Evolutionary conservation across 768 basidiomycete genomes (phyloP).

Genomic region (Termitomyces sp.): DNA sequence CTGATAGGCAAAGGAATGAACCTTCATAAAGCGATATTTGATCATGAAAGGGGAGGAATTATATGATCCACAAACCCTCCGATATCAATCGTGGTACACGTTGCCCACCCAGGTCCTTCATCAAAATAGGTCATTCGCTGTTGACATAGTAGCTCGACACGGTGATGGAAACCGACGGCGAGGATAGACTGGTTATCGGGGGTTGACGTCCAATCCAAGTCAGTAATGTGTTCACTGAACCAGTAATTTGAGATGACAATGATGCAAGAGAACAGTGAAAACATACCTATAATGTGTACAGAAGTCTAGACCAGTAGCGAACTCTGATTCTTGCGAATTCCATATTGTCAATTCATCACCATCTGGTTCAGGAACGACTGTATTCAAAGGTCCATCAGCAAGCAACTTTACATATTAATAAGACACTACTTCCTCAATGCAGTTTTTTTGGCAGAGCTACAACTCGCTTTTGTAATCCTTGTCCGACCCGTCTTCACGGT

Average conservation of each 20-base stretch:
- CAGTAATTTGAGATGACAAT: background rate
- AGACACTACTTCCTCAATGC: conserved; percentile 58
- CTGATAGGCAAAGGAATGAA: conserved; percentile 73
- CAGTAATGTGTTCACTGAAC: conserved; percentile 56
- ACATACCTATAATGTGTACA: conserved; percentile 53
- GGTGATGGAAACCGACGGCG: conserved; percentile 79
- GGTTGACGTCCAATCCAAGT: conserved; percentile 92
- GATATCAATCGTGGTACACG: conserved; percentile 66
- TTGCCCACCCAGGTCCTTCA: conserved; percentile 71
- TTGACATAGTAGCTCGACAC: conserved; percentile 84
- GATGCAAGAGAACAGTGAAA: background rate
- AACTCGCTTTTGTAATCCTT: conserved; percentile 65
- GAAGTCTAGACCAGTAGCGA: conserved; percentile 85
- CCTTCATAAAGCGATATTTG: conserved; percentile 28
- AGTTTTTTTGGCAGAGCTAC: conserved; percentile 90
- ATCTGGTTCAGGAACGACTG: conserved; percentile 55
- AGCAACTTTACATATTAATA: background rate
- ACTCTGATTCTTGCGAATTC: conserved; percentile 94
- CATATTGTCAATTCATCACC: conserved; percentile 89
- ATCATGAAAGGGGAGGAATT: background rate
- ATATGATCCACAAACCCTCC: conserved; percentile 42
- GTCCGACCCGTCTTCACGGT: conserved; percentile 65
- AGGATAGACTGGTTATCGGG: conserved; percentile 87
- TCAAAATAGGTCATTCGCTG: conserved; percentile 91
- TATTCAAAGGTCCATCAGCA: conserved; percentile 4